A percentile compares a stretch with the other conserved stretches of the same genome.
phyloP scores from a whole-genome alignment of 305 asterid genomes.

The Fraxinus sp. region DNA sequence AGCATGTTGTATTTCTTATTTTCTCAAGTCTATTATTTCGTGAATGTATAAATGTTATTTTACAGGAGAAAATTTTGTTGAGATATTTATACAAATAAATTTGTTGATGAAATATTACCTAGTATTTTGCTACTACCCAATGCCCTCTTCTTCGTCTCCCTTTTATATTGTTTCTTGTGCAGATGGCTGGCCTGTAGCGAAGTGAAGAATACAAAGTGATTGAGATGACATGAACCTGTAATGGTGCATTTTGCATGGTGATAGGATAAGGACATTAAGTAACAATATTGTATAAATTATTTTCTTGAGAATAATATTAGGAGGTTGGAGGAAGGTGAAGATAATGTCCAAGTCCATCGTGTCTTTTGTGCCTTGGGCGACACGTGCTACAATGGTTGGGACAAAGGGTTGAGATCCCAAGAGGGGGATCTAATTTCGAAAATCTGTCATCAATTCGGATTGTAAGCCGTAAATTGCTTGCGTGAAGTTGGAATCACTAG shows the following conservation, averaged over 20 bases:
- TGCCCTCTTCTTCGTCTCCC: neutral
- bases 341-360: neutral
- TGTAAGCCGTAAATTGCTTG: neutral
- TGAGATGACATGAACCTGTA: neutral
- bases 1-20: conserved; percentile 55
- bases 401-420: neutral
- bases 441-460: neutral
- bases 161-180: neutral
- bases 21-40: conserved; percentile 22
- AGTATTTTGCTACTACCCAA: neutral
- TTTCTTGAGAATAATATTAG: neutral
- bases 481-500: neutral
- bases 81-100: conserved; percentile 25
- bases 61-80: conserved; percentile 46
- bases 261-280: neutral
- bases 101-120: neutral
- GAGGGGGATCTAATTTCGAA: neutral
- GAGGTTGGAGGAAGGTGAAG: neutral
- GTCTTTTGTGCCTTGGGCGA: neutral
- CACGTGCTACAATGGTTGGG: neutral
- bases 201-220: neutral
- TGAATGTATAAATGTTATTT: conserved; percentile 53
- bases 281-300: neutral
- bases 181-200: neutral
- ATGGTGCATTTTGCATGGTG: neutral